Percentiles rank a stretch among this genome's conserved stretches.
phyloP scores from a whole-genome alignment of 495 filamentous ascomycete species.

The Penicillium egyptiacum region DNA sequence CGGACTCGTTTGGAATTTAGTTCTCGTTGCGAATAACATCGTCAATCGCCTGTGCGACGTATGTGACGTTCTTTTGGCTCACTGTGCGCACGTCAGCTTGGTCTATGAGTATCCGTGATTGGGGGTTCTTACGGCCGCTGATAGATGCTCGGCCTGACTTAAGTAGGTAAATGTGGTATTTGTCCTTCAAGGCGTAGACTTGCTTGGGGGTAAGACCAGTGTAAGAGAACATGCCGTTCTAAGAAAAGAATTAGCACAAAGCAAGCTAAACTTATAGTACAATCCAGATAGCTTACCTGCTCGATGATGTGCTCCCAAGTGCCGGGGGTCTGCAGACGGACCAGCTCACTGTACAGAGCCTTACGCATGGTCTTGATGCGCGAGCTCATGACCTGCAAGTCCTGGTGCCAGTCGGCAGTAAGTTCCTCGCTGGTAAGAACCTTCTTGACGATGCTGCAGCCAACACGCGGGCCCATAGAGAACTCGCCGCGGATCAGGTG shows the following conservation, averaged over 20 bases:
- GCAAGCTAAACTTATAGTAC: neutral
- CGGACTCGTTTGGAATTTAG: conserved; percentile 19
- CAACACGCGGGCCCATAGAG: conserved; percentile 50
- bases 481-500: conserved; percentile 50
- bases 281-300: conserved; percentile 33
- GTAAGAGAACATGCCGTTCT: conserved; percentile 57
- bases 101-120: neutral
- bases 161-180: conserved; percentile 52
- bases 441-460: conserved; percentile 52
- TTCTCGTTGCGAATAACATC: conserved; percentile 46
- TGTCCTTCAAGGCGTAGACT: conserved; percentile 46
- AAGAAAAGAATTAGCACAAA: conserved; percentile 14
- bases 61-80: conserved; percentile 50
- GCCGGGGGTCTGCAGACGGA: conserved; percentile 45
- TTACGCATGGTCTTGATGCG: conserved; percentile 51
- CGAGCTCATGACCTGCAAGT: conserved; percentile 53
- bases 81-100: conserved; percentile 40
- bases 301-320: conserved; percentile 52
- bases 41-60: conserved; percentile 50
- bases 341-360: conserved; percentile 45
- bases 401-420: conserved; percentile 47
- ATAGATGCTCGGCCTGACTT: conserved; percentile 50
- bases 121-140: conserved; percentile 43
- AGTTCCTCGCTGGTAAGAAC: conserved; percentile 44
- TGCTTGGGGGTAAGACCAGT: conserved; percentile 48